These are phyloP conservation scores for Diaporthe sp. DNA, from an alignment of 2,329 filamentous ascomycete genomes.

Conservation along the genomic window DNA sequence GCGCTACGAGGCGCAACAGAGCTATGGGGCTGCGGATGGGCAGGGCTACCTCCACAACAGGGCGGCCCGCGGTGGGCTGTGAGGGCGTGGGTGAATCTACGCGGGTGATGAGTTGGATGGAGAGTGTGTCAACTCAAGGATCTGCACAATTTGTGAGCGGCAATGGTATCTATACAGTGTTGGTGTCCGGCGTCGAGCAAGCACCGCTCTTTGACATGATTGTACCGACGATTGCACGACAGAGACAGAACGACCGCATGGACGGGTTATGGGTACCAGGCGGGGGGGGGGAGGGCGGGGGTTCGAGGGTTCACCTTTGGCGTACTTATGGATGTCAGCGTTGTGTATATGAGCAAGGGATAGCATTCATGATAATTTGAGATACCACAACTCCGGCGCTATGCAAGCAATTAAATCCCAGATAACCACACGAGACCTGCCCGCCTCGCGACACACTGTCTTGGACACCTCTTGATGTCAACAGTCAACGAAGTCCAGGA, in stretches of 20 bases:
- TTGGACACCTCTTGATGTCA: background rate
- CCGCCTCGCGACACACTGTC: background rate
- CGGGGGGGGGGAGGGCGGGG: too few relatives aligned
- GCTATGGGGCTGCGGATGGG: slow-evolving; percentile 37
- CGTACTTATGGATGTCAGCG: background rate
- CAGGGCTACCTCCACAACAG: background rate
- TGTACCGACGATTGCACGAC: slow-evolving; percentile 24
- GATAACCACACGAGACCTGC: slow-evolving; percentile 9
- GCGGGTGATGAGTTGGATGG: background rate
- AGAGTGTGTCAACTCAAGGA: too few relatives aligned
- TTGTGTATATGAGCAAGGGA: slow-evolving; percentile 12
- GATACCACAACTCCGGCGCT: slow-evolving; percentile 53
- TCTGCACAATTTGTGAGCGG: background rate
- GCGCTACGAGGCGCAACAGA: slow-evolving; percentile 62
- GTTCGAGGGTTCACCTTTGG: background rate
- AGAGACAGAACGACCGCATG: slow-evolving; percentile 7
- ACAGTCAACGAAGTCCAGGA: background rate
- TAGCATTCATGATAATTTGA: slow-evolving; percentile 32
- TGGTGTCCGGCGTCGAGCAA: slow-evolving; percentile 2
- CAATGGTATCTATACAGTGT: background rate
- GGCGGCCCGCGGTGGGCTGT: background rate
- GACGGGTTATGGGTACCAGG: background rate
- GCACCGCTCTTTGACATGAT: background rate
- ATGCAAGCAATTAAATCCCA: slow-evolving; percentile 45
- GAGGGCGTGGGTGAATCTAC: background rate